phyloP scores from a whole-genome alignment of 2,329 filamentous ascomycete species.

The Diaporthe longicolla region DNA sequence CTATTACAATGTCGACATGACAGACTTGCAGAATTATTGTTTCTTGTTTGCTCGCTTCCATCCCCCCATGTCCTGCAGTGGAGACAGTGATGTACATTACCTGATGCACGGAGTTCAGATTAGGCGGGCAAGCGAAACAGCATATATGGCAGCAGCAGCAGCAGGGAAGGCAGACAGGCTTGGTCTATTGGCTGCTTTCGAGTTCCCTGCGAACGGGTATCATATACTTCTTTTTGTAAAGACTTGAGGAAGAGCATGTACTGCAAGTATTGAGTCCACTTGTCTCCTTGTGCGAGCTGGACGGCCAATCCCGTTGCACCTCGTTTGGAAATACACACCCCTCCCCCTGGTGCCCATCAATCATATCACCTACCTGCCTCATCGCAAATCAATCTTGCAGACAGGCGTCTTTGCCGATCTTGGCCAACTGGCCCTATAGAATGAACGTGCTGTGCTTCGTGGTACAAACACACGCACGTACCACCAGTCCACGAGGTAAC shows the following conservation, averaged over 20 bases:
- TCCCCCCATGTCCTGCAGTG: background rate
- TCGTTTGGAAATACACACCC: background rate
- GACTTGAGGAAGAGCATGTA: background rate
- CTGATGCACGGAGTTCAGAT: slow-evolving; percentile 3
- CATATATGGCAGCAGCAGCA: background rate
- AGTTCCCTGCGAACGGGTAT: background rate
- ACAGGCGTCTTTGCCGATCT: slow-evolving; percentile 31
- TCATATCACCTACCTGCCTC: slow-evolving; percentile 19
- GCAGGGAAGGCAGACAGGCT: background rate
- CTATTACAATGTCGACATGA: background rate
- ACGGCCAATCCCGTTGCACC: background rate
- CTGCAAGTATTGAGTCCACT: background rate
- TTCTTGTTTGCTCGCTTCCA: background rate
- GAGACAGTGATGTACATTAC: background rate
- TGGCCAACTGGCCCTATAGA: slow-evolving; percentile 14
- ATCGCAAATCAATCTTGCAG: slow-evolving; percentile 34
- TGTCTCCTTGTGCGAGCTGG: background rate
- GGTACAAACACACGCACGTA: background rate
- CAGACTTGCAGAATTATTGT: background rate
- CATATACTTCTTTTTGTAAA: slow-evolving; percentile 8
- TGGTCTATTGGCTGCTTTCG: slow-evolving; percentile 6
- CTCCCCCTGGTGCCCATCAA: background rate
- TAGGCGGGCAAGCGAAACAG: slow-evolving; percentile 4
- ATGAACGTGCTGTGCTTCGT: slow-evolving; percentile 3
- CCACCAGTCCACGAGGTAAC: background rate